Conservation (phyloP, 805 yeast genomes). For the Starmera caribaea region DNA sequence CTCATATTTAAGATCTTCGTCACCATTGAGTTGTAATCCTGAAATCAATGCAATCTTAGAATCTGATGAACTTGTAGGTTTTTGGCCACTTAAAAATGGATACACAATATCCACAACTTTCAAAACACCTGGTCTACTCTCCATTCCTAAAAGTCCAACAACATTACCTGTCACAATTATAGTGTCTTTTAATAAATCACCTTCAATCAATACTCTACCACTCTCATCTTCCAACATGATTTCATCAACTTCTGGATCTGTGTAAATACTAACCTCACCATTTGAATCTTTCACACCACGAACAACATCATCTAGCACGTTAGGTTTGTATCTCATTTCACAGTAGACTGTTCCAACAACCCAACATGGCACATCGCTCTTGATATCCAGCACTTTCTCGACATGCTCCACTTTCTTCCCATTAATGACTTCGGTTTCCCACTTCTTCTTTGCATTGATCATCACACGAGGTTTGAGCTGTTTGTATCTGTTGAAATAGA, state of each 20-base stretch:
- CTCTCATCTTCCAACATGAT: slow-evolving; percentile 85
- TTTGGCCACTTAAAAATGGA: slow-evolving; percentile 58
- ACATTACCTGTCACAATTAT: slow-evolving; percentile 85
- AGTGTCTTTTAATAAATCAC: slow-evolving; percentile 41
- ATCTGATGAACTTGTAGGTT: slow-evolving; percentile 11
- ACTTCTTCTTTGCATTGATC: slow-evolving; percentile 37
- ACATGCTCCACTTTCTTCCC: slow-evolving; percentile 27
- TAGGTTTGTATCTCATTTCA: slow-evolving; percentile 79
- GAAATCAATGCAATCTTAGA: slow-evolving; percentile 61
- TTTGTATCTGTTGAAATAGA: slow-evolving; percentile 45
- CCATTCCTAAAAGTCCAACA: slow-evolving; percentile 80
- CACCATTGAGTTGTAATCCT: slow-evolving; percentile 54
- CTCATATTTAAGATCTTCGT: slow-evolving; percentile 37
- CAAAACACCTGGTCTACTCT: slow-evolving; percentile 72
- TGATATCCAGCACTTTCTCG: slow-evolving; percentile 53
- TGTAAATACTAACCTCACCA: slow-evolving; percentile 32
- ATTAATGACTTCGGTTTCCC: slow-evolving; percentile 43
- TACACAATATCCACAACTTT: slow-evolving; percentile 72
- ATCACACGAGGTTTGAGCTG: slow-evolving; percentile 36
- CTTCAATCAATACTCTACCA: slow-evolving; percentile 72
- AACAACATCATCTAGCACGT: slow-evolving; percentile 74
- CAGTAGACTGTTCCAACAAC: slow-evolving; percentile 79
- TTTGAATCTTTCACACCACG: slow-evolving; percentile 34
- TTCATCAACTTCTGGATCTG: slow-evolving; percentile 46
- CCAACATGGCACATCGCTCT: slow-evolving; percentile 59